Base-by-base conservation (phyloP, 2,329 filamentous ascomycete genomes). In the Akanthomyces muscarius region DNA sequence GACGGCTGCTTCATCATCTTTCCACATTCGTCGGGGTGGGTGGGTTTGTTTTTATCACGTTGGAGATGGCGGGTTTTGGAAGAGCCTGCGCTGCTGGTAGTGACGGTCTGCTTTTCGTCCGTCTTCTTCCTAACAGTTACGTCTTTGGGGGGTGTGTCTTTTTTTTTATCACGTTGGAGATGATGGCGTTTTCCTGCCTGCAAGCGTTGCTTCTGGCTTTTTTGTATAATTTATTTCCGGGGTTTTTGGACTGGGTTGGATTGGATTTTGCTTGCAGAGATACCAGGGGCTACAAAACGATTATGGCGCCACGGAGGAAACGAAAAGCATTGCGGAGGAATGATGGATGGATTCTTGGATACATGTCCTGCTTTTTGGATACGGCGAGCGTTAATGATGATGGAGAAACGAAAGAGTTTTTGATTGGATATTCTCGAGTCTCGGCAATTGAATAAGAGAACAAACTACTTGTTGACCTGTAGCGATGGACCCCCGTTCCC, bases 1-100 rank as follows among this genome's bases (percentile, higher is more conserved):
- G 21, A 5, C 10, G 23, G 16, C 8, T 44, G 55, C 14, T 8
- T 50, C n/a, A n/a, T n/a, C n/a, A n/a, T n/a, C n/a, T n/a, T n/a
- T n/a, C n/a, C n/a, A n/a, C n/a, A n/a, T n/a, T n/a, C n/a, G n/a
- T n/a, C n/a, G n/a, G n/a, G n/a, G n/a, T n/a, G n/a, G n/a, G n/a
- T n/a, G n/a, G n/a, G n/a, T n/a, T n/a, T n/a, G n/a, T n/a, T n/a
- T n/a, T n/a, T n/a, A n/a, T n/a, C n/a, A n/a, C n/a, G n/a, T n/a
- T n/a, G n/a, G n/a, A n/a, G n/a, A n/a, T n/a, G 74, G 74, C 1
- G 78, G 78, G 11, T 86, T 86, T 70, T 86, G 82, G 83, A 83
- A 76, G 73, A 83, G 76, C 69, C 69, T 86, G 68, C 74, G 83
- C 71, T 88, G 77, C 67, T 86, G 83, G 83, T 86, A 68, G 41